A percentile compares a stretch with the other conserved stretches of the same genome.
phyloP scores from a whole-genome alignment of 805 yeast genomes.

The Brettanomyces anomalus region DNA sequence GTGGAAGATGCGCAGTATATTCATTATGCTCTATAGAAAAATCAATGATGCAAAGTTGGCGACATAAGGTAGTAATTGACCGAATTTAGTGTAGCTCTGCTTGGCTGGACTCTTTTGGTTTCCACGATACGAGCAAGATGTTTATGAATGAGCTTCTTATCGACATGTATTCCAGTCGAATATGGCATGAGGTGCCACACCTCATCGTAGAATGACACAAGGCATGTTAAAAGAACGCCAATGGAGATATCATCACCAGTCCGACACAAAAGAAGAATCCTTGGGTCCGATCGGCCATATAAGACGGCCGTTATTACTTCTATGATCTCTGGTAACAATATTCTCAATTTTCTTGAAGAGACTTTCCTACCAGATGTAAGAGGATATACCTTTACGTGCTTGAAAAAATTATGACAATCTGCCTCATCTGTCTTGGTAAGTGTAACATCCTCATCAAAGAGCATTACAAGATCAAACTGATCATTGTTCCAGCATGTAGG shows the following conservation, averaged over 20 bases:
- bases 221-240: constrained; percentile 45
- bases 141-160: constrained; percentile 26
- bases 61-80: constrained; percentile 53
- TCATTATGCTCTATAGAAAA: not conserved
- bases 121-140: constrained; percentile 45
- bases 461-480: not conserved
- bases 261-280: constrained; percentile 46
- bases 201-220: constrained; percentile 36
- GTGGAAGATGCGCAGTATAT: not conserved
- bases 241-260: constrained; percentile 59
- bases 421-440: not conserved
- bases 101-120: constrained; percentile 54
- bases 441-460: not conserved
- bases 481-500: not conserved
- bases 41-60: constrained; percentile 4
- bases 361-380: constrained; percentile 36
- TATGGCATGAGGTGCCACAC: constrained; percentile 28
- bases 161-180: not conserved
- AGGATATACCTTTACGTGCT: not conserved
- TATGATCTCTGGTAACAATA: constrained; percentile 35
- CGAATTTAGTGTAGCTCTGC: constrained; percentile 68
- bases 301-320: constrained; percentile 13
- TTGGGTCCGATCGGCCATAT: constrained; percentile 4
- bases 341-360: constrained; percentile 56
- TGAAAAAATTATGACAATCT: too few species aligned